Base-by-base conservation (phyloP, 441 rosid genomes). In the Manihot esculenta region DNA sequence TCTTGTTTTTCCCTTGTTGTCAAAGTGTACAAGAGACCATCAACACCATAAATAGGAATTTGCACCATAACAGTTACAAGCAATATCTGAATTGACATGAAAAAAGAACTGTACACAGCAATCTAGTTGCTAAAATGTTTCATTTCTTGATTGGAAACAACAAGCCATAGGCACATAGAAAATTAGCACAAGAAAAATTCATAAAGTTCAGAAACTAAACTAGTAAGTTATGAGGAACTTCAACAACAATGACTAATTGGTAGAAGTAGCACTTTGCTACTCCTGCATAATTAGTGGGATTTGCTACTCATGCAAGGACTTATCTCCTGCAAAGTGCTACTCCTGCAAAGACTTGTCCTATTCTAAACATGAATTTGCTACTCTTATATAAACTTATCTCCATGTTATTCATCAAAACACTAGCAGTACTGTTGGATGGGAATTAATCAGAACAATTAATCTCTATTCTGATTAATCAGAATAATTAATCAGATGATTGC, bases 141-240 rank as follows among this genome's bases (percentile, higher is more conserved):
- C 38, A 80, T 73, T 82, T 81, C 72, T 79, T 80, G 67, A 82
- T 72, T 60, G 68, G 71, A 80, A 76, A 79, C 69, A 81, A 71
- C 77, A 78, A 41, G 71, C 85, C 84, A 73, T 84, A 60, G 67
- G 64, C 81, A 72, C 73, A 83, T 65, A 69, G 77, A 77, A 77
- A 78, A 82, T 82, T 84, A 78, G 87, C 81, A 74, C 77, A 83
- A 33, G 74, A 78, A 73, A 79, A 73, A 58, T 58, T 42, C 53
- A 78, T 45, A 73, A 73, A 44, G 68, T 69, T 69, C 62, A 74
- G 75, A 80, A 78, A 77, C 78, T 79, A 71, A 68, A 71, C 74
- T 81, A 64, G 67, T 61, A 71, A 72, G 81, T 78, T 69, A 53
- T 18, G 64, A 64, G 72, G 84, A 79, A 78, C 68, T 80, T 79